phyloP scores from a whole-genome alignment of 2,329 filamentous ascomycete genomes.

The Septoria petroselini region DNA sequence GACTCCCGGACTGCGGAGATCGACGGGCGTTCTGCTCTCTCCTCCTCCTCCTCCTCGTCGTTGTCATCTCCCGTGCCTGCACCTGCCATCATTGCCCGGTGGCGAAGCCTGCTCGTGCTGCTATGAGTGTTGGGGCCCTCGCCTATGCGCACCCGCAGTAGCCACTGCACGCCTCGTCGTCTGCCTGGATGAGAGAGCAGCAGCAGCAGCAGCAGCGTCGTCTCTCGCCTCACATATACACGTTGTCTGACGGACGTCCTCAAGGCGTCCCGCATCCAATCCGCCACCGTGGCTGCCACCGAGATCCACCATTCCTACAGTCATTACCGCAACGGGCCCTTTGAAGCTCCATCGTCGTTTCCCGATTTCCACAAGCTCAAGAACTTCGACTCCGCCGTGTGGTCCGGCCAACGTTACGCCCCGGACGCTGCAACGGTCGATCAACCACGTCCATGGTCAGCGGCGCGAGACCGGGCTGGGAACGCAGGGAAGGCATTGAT shows the following conservation, averaged over 20 bases:
- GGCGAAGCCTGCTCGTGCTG: not conserved
- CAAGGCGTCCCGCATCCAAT: conserved; percentile 30
- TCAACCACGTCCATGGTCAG: conserved; percentile 36
- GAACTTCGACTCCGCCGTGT: conserved; percentile 11
- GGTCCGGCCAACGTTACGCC: conserved; percentile 18
- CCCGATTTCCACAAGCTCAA: conserved; percentile 13
- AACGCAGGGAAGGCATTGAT: conserved; percentile 36
- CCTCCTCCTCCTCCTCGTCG: not conserved
- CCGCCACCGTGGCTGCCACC: conserved; percentile 34
- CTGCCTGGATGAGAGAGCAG: not conserved
- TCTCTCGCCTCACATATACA: conserved; percentile 6
- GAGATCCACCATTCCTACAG: conserved; percentile 30
- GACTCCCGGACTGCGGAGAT: too few species aligned
- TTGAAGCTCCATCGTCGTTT: conserved; percentile 14
- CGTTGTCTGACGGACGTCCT: conserved; percentile 6
- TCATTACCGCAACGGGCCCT: conserved; percentile 24
- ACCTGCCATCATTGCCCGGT: not conserved
- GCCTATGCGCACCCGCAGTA: conserved; percentile 13
- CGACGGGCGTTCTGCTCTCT: not conserved
- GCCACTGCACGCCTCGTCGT: conserved; percentile 1
- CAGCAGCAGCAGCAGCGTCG: too few species aligned
- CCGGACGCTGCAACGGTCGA: conserved; percentile 21
- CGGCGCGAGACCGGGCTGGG: conserved; percentile 27
- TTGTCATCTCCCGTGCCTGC: not conserved
- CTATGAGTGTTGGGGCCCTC: conserved; percentile 14